Conservation (phyloP, 257 asterid species). For the Solanum chaucha region DNA sequence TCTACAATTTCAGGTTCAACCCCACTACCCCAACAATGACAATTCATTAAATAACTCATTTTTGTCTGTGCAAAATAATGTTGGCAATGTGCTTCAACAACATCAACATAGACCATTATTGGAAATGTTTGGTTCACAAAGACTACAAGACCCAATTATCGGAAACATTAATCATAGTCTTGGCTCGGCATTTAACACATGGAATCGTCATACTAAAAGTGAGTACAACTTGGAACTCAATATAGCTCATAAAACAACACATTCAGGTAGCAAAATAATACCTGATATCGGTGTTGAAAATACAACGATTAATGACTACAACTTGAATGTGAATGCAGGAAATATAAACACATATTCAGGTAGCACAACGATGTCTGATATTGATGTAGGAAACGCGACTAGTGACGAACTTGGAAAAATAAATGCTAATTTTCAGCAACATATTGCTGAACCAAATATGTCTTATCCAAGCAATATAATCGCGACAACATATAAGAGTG, state of each 20-base stretch:
- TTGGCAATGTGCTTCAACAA: background rate
- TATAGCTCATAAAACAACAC: background rate
- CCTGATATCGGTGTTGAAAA: background rate
- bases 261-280: background rate
- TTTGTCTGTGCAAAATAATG: background rate
- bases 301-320: background rate
- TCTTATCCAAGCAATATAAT: background rate
- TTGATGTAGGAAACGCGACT: background rate
- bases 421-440: background rate
- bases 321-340: background rate
- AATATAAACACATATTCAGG: background rate
- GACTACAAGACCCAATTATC: background rate
- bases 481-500: background rate
- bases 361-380: background rate
- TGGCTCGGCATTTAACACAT: background rate
- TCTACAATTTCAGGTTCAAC: background rate
- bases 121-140: background rate
- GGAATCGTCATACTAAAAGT: background rate
- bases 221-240: background rate
- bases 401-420: background rate
- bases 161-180: background rate
- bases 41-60: background rate
- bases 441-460: background rate
- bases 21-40: background rate
- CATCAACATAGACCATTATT: background rate